Base-by-base conservation (phyloP, 257 asterid species). In the Gentiana straminea region DNA sequence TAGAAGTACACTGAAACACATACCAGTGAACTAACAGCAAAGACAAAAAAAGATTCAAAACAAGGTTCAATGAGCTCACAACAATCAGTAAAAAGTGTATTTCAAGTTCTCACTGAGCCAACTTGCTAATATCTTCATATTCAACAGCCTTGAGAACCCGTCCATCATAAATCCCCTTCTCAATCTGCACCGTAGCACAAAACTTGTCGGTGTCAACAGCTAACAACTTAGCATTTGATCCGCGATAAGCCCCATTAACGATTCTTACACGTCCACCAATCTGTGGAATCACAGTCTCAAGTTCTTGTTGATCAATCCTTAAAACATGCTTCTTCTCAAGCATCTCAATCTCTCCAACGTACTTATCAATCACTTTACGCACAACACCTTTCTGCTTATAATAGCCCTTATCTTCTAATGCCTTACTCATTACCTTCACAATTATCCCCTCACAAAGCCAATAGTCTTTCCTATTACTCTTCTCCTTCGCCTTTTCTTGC, bases 251-350 rank as follows among this genome's bases (percentile, higher is more conserved):
- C 71, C 98, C 98, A 46, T 90, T 90, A 49, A 86, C 94, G 44
- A 90, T 82, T 78, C 66, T 84, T 57, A 90, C 92, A 66, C 80
- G 86, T 12, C 94, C 96, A 2, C 98, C 98, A 43, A 84, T 84
- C 77, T 91, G 98, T 4, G 98, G 96, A 61, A 84, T 77, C 70
- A 91, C 98, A 0, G 96, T 91, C 81, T 91, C 96, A 45, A 91
- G 86, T 79, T 91, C 98, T 67, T 68, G 90, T 66, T 91, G 96
- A 79, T 91, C 98, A 66, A 91, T 79, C 64, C 96, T 78, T 76
- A 84, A 50, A 1, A 91, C 77, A 65, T 91, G 95, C 82, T 83
- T 91, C 51, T 69, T 91, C 74, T 84, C 96, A 32, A 91, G 80
- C 93, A 87, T 91, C 79, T 87, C 94, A 76, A 87, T 83, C 74